These are phyloP conservation scores for Fusarium odoratissimum DNA, from an alignment of 2,329 filamentous ascomycete genomes.

Conservation along the genomic window DNA sequence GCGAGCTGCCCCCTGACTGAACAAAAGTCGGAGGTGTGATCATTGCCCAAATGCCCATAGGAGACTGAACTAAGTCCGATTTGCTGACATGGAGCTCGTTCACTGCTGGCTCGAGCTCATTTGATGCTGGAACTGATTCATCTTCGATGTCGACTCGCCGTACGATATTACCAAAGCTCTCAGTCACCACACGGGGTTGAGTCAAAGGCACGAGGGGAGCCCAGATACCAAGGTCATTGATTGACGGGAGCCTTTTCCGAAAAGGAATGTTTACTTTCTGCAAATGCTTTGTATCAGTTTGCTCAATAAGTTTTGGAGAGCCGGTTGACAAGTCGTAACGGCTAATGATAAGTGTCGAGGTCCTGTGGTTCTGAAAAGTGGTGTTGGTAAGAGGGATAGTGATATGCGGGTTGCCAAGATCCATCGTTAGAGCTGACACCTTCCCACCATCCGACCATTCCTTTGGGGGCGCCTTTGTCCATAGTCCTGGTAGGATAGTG, in stretches of 20 bases:
- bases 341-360: slow-evolving; percentile 66
- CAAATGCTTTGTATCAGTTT: slow-evolving; percentile 50
- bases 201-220: slow-evolving; percentile 72
- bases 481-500: slow-evolving; percentile 59
- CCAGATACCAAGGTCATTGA: slow-evolving; percentile 46
- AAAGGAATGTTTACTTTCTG: slow-evolving; percentile 52
- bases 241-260: slow-evolving; percentile 30
- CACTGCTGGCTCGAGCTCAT: slow-evolving; percentile 76
- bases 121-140: slow-evolving; percentile 69
- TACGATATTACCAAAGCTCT: slow-evolving; percentile 83
- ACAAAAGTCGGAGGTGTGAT: slow-evolving; percentile 61
- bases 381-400: slow-evolving; percentile 81
- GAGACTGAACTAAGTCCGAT: slow-evolving; percentile 51
- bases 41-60: slow-evolving; percentile 79
- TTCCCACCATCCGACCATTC: slow-evolving; percentile 49
- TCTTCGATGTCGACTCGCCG: slow-evolving; percentile 67
- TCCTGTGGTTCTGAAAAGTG: slow-evolving; percentile 76
- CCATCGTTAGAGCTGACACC: slow-evolving; percentile 57
- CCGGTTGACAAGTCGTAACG: slow-evolving; percentile 44
- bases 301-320: slow-evolving; percentile 40
- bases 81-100: slow-evolving; percentile 64
- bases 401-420: slow-evolving; percentile 52
- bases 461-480: slow-evolving; percentile 49
- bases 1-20: slow-evolving; percentile 16
- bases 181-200: slow-evolving; percentile 68